These are phyloP conservation scores for Trichosanthes truncata DNA, from an alignment of 306 rosid species.

Conservation along the genomic window DNA sequence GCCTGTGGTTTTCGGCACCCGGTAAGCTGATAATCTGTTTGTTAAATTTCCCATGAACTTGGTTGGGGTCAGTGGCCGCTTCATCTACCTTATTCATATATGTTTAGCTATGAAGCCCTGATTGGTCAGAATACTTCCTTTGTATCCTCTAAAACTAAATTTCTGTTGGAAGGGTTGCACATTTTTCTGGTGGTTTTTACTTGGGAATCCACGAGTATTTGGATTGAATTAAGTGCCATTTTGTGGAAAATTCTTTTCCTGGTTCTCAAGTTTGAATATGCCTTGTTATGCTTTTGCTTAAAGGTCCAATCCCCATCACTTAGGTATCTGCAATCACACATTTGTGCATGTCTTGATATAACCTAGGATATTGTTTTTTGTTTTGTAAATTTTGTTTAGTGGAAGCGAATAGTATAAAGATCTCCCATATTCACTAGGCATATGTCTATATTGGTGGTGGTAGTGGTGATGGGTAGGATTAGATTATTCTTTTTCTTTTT, in stretches of 20 bases:
- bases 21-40: slow-evolving; percentile 33
- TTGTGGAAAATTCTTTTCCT: neutral
- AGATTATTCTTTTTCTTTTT: neutral
- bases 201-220: neutral
- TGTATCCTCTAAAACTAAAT: neutral
- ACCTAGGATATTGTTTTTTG: neutral
- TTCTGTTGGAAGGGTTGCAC: neutral
- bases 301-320: neutral
- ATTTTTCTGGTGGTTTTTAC: neutral
- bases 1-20: slow-evolving; percentile 88
- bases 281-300: neutral
- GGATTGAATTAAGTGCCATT: neutral
- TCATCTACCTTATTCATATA: neutral
- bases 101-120: neutral
- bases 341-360: neutral
- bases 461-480: neutral
- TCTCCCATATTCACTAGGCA: neutral
- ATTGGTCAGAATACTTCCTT: neutral
- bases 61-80: neutral
- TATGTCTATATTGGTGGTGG: neutral
- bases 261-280: neutral
- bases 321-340: neutral
- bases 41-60: neutral
- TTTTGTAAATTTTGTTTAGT: neutral
- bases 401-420: neutral